Percentiles rank a stretch among this genome's conserved stretches.
Evolutionary conservation across 2,329 filamentous ascomycete genomes (phyloP).

Genomic region (Parastagonospora nodorum): DNA sequence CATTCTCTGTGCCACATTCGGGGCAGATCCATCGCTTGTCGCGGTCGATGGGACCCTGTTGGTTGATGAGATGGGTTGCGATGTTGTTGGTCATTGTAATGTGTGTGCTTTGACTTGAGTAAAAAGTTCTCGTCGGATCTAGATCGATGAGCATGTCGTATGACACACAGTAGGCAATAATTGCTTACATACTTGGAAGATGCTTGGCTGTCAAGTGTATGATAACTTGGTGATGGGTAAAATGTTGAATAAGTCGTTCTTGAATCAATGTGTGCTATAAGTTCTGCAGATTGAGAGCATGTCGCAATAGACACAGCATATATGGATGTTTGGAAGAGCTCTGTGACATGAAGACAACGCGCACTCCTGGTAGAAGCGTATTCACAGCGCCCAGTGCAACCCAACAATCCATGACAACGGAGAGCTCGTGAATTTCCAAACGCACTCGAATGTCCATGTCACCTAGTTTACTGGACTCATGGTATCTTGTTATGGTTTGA

Average conservation of each 20-base stretch:
- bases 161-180: neutral
- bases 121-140: neutral
- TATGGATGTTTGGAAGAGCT: no score
- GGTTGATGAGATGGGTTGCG: neutral
- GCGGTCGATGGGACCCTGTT: neutral
- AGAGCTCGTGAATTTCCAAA: no score
- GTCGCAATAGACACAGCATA: no score
- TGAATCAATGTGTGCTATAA: neutral
- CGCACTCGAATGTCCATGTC: no score
- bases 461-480: no score
- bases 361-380: no score
- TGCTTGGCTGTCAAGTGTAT: neutral
- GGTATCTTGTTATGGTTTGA: no score
- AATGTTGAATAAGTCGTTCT: neutral
- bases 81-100: neutral
- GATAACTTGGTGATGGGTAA: neutral
- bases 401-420: no score
- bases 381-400: no score
- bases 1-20: slow-evolving; percentile 1
- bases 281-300: no score
- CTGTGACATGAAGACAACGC: no score
- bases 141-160: neutral
- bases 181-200: neutral
- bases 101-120: neutral
- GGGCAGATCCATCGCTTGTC: slow-evolving; percentile 1